Conservation (phyloP, 2,329 filamentous ascomycete species). For the Parastagonospora avenae region DNA sequence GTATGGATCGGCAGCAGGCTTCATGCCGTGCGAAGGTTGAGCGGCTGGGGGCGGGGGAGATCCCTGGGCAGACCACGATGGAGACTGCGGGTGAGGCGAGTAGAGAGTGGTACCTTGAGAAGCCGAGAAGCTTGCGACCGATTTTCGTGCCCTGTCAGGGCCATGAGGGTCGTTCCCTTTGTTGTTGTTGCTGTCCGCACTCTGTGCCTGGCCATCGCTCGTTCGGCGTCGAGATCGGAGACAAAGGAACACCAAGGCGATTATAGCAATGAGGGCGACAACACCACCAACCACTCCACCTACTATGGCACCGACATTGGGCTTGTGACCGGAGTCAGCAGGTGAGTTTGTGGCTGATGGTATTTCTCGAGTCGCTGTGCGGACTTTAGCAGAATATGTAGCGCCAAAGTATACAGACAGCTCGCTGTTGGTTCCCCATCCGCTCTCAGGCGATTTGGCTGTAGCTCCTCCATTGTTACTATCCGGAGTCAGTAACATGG, state of each 20-base stretch:
- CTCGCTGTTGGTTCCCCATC: slow-evolving; percentile 55
- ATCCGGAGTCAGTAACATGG: slow-evolving; percentile 5
- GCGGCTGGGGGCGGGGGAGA: slow-evolving; percentile 8
- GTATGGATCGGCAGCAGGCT: neutral
- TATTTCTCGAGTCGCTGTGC: slow-evolving; percentile 56
- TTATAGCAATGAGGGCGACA: slow-evolving; percentile 21
- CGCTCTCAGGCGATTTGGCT: slow-evolving; percentile 51
- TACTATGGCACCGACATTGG: slow-evolving; percentile 36
- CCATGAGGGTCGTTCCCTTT: neutral
- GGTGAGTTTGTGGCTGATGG: slow-evolving; percentile 15
- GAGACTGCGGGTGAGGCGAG: slow-evolving; percentile 11
- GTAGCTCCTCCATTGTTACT: slow-evolving; percentile 57
- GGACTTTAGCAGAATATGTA: slow-evolving; percentile 49
- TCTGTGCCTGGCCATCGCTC: slow-evolving; percentile 1
- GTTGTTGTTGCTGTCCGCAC: too few relatives aligned
- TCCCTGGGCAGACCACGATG: slow-evolving; percentile 14
- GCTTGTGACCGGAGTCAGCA: neutral
- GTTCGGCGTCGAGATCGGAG: slow-evolving; percentile 24
- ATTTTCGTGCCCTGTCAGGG: slow-evolving; percentile 1
- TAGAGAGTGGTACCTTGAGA: slow-evolving; percentile 14
- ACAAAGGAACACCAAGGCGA: slow-evolving; percentile 26
- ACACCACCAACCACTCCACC: slow-evolving; percentile 45
- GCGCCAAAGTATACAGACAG: slow-evolving; percentile 58
- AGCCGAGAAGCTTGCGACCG: slow-evolving; percentile 1
- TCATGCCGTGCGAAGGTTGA: neutral